Conservation (phyloP, 352 stramenopile genomes). For the Phytophthora sansomeana region DNA sequence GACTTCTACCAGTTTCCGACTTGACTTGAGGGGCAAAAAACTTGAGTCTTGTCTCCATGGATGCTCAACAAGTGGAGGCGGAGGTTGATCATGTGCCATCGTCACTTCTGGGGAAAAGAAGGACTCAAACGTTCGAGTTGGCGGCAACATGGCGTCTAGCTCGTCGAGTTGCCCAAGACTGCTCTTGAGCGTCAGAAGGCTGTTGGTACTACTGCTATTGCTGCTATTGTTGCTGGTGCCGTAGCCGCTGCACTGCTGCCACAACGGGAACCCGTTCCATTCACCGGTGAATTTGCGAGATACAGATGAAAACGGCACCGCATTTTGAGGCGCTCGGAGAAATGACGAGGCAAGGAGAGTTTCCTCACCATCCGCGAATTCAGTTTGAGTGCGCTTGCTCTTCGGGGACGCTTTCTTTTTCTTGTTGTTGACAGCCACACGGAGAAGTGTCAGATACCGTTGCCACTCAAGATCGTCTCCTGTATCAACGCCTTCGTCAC, state of each 20-base stretch:
- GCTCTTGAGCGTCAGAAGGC: constrained; percentile 27
- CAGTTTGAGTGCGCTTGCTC: constrained; percentile 25
- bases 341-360: constrained; percentile 14
- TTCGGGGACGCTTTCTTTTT: constrained; percentile 28
- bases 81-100: constrained; percentile 8
- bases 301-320: neutral
- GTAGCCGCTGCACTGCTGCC: constrained; percentile 10
- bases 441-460: constrained; percentile 48
- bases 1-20: constrained; percentile 12
- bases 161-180: constrained; percentile 26
- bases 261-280: constrained; percentile 25
- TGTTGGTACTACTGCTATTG: constrained; percentile 18
- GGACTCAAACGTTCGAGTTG: constrained; percentile 49
- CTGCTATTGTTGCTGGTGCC: too few species aligned
- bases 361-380: constrained; percentile 12
- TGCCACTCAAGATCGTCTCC: constrained; percentile 45
- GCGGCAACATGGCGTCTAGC: constrained; percentile 17
- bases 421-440: constrained; percentile 46
- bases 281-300: constrained; percentile 14
- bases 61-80: constrained; percentile 24
- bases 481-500: constrained; percentile 23
- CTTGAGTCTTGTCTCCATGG: constrained; percentile 32
- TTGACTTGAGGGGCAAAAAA: constrained; percentile 32
- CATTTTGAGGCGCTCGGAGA: constrained; percentile 12
- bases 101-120: constrained; percentile 50